Base-by-base conservation (phyloP, 805 yeast species). In the Candida oleophila region DNA sequence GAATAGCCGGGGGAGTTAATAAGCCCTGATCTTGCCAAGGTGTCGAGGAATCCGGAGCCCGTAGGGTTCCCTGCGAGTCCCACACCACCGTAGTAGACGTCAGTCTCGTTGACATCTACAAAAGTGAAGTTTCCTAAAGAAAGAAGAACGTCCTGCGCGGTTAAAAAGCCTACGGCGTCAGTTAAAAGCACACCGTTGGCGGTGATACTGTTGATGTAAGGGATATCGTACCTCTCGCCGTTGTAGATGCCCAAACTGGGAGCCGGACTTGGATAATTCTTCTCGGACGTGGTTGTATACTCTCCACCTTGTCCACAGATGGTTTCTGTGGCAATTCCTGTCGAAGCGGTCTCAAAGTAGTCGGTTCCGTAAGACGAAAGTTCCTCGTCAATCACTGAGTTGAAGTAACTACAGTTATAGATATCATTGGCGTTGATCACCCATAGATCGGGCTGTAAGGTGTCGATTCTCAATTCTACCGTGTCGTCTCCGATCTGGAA, bases 361-460 rank as follows among this genome's bases (percentile, higher is more conserved):
- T 16, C 25, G 4, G 30, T 11, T 4, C 38, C 21, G 50, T 39
- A 56, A 64, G 65, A 65, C 1, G 41, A 4, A 63, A 35, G 15
- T n/a, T 25, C 7, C 4, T 32, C 15, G 22, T 22, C 5, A 51
- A 38, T 55, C 65, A 64, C 65, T 1, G 21, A 22, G 40, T 43
- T 38, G 8, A 64, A 40, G 18, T 52, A 54, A 11, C 45, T 38
- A 49, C 76, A 71, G 36, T 55, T 55, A 34, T 53, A 48, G 39
- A 68, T 49, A 3, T 43, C 39, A 14, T 59, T 43, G 4, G 58
- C 63, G 45, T 67, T 56, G 52, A 71, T 51, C 16, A 66, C 68
- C 75, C 75, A 71, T 2, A 68, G 37, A 15, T 70, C 69, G 4
- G 71, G 71, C 53, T 66, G 76, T n/a, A 62, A 19, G 18, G 62